These are phyloP conservation scores for Clarireedia paspali DNA, from an alignment of 2,329 filamentous ascomycete species.

Conservation along the genomic window DNA sequence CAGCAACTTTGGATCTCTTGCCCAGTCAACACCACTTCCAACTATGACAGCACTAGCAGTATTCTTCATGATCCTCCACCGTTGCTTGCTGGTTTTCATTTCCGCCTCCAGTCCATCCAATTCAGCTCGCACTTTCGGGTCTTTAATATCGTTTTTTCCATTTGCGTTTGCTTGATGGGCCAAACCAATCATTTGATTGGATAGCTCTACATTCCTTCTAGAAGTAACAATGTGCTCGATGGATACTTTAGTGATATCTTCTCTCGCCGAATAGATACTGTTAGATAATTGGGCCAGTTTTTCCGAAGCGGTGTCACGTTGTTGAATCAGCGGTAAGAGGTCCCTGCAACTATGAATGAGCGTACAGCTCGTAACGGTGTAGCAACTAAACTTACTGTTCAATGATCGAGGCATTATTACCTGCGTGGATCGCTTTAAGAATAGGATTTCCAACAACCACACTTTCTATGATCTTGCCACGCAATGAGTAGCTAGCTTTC, in stretches of 20 bases:
- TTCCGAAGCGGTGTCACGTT: slow-evolving; percentile 60
- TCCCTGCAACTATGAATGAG: slow-evolving; percentile 15
- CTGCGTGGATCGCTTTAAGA: slow-evolving; percentile 67
- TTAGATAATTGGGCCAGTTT: slow-evolving; percentile 52
- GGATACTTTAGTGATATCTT: slow-evolving; percentile 48
- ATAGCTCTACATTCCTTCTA: slow-evolving; percentile 54
- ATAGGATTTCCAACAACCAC: slow-evolving; percentile 68
- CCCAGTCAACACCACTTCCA: slow-evolving; percentile 80
- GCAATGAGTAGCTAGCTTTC: slow-evolving; percentile 60
- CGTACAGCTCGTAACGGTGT: slow-evolving; percentile 9
- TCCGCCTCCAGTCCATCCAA: slow-evolving; percentile 51
- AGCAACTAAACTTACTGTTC: slow-evolving; percentile 50
- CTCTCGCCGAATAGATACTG: slow-evolving; percentile 42
- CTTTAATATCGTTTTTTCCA: slow-evolving; percentile 45
- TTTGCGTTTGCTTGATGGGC: slow-evolving; percentile 47
- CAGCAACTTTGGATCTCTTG: slow-evolving; percentile 56
- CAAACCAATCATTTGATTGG: slow-evolving; percentile 55
- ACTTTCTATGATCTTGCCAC: slow-evolving; percentile 59
- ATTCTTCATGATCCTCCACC: slow-evolving; percentile 69
- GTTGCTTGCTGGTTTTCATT: slow-evolving; percentile 53
- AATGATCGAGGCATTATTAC: slow-evolving; percentile 52
- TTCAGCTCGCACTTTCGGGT: slow-evolving; percentile 45
- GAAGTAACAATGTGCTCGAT: slow-evolving; percentile 49
- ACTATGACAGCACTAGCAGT: slow-evolving; percentile 71
- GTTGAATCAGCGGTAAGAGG: slow-evolving; percentile 56